Conservation (phyloP, 2,329 filamentous ascomycete genomes). For the Xylaria sp. region DNA sequence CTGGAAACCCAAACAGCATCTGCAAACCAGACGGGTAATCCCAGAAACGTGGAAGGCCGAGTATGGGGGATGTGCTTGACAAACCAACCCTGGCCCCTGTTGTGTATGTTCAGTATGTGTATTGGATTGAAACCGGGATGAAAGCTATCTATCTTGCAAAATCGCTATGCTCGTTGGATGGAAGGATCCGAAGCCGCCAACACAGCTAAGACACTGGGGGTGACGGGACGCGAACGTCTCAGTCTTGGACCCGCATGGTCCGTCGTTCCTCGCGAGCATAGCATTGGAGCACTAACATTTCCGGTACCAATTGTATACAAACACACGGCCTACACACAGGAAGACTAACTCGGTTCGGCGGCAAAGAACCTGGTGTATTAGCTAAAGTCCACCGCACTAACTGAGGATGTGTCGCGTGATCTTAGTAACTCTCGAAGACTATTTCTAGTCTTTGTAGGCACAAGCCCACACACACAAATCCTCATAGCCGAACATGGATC, state of each 20-base stretch:
- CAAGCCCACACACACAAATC: neutral
- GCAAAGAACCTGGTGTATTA: slow-evolving; percentile 6
- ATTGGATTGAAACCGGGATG: neutral
- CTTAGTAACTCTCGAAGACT: neutral
- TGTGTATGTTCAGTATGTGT: neutral
- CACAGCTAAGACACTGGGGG: neutral
- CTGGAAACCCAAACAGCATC: neutral
- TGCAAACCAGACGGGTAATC: neutral
- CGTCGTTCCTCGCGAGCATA: neutral
- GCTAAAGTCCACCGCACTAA: neutral
- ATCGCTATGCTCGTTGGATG: neutral
- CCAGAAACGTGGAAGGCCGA: neutral
- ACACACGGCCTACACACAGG: neutral
- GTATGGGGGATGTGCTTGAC: neutral
- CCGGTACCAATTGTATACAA: neutral
- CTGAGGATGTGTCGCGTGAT: slow-evolving; percentile 6
- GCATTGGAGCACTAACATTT: neutral
- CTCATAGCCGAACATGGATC: neutral
- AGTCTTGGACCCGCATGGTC: neutral
- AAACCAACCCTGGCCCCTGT: neutral
- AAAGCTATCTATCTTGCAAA: neutral
- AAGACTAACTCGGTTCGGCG: neutral
- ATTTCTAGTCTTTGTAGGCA: neutral
- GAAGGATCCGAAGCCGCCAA: neutral
- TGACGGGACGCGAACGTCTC: neutral